Conservation (phyloP, 768 basidiomycete species). For the Mycena polygramma region DNA sequence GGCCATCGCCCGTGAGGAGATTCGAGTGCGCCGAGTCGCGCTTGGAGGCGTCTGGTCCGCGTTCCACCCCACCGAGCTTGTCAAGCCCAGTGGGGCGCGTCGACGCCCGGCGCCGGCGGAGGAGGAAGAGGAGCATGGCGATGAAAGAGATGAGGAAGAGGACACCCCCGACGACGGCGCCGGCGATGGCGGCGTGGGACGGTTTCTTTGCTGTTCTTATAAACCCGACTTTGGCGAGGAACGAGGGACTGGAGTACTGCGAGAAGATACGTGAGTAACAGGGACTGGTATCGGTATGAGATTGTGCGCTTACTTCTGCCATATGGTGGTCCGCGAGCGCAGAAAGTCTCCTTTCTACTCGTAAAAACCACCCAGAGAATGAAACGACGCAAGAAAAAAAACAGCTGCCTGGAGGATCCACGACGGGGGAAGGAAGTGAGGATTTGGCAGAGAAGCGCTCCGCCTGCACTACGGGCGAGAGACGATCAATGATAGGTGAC, state of each 20-base stretch:
- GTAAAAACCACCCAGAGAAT: too few species aligned
- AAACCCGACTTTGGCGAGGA: not conserved
- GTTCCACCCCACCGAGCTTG: constrained; percentile 1
- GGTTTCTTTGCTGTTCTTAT: not conserved
- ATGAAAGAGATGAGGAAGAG: not conserved
- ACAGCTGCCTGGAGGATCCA: not conserved
- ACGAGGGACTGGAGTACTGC: too few species aligned
- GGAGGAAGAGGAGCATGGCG: not conserved
- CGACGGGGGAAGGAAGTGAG: not conserved
- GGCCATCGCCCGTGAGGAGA: constrained; percentile 10
- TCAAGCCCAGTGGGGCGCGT: not conserved
- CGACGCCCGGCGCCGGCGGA: not conserved
- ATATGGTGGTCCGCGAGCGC: too few species aligned
- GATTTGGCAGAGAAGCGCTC: not conserved
- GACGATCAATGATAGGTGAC: not conserved
- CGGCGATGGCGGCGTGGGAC: not conserved
- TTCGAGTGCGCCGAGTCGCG: not conserved
- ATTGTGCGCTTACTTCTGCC: too few species aligned
- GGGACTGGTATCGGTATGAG: too few species aligned
- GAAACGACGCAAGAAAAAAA: not conserved
- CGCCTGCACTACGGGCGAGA: not conserved
- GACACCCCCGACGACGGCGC: not conserved
- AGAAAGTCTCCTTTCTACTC: too few species aligned
- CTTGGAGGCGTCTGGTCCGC: not conserved
- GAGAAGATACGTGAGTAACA: too few species aligned